A percentile compares a stretch with the other conserved stretches of the same genome.
Evolutionary conservation across 306 rosid species (phyloP).

Genomic region (Bauhinia variegata): DNA sequence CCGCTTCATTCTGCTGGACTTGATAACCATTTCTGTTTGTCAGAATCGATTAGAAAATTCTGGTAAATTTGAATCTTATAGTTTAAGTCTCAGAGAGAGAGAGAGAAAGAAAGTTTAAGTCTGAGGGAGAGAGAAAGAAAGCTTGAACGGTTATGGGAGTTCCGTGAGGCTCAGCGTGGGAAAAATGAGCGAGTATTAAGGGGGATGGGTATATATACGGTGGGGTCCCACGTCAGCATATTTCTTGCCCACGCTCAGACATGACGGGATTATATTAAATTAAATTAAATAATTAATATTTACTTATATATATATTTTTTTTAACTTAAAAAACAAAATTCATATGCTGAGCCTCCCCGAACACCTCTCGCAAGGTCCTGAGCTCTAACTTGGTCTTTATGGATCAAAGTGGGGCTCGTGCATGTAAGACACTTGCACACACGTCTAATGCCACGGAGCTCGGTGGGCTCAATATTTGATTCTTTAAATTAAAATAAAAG

Average conservation of each 20-base stretch:
- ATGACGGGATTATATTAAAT: background rate
- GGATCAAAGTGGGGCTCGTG: too few species aligned
- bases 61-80: constrained; percentile 4
- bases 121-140: constrained; percentile 15
- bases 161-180: constrained; percentile 7
- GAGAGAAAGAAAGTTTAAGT: constrained; percentile 21
- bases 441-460: too few species aligned
- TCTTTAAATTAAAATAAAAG: too few species aligned
- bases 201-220: constrained; percentile 35
- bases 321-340: too few species aligned
- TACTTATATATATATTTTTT: too few species aligned
- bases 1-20: constrained; percentile 47
- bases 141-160: constrained; percentile 58
- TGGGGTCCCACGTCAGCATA: constrained; percentile 46
- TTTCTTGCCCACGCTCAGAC: constrained; percentile 48
- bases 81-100: background rate
- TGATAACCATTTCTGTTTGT: constrained; percentile 40
- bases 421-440: too few species aligned
- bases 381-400: too few species aligned
- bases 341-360: too few species aligned
- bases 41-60: constrained; percentile 21
- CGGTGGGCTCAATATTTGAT: too few species aligned
- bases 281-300: too few species aligned
- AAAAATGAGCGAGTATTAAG: constrained; percentile 17
- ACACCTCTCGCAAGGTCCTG: too few species aligned